phyloP scores from a whole-genome alignment of 495 filamentous ascomycete genomes.

The Chaetomium tenue region DNA sequence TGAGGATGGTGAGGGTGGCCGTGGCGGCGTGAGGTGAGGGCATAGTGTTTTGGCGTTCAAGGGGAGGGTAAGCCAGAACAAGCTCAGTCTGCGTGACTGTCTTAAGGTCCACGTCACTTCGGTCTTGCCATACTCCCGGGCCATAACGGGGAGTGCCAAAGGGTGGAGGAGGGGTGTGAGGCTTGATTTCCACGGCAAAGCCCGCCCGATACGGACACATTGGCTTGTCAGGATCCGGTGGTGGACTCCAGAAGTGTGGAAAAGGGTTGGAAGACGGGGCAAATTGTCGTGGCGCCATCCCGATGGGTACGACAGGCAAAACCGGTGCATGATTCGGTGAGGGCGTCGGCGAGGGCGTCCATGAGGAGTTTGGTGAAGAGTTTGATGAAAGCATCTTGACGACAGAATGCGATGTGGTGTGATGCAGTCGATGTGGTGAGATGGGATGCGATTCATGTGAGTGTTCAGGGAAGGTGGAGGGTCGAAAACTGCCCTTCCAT shows the following conservation, averaged over 20 bases:
- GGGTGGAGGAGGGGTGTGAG: slow-evolving; percentile 11
- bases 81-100: slow-evolving; percentile 8
- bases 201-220: slow-evolving; percentile 13
- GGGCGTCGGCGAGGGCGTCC: too few relatives aligned
- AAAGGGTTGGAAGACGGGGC: too few relatives aligned
- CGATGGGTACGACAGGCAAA: too few relatives aligned
- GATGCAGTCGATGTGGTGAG: too few relatives aligned
- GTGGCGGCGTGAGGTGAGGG: not conserved
- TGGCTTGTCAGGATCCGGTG: slow-evolving; percentile 14
- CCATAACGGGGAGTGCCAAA: slow-evolving; percentile 12
- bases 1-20: slow-evolving; percentile 3
- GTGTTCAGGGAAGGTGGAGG: too few relatives aligned
- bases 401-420: too few relatives aligned
- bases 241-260: slow-evolving; percentile 4
- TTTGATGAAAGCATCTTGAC: too few relatives aligned
- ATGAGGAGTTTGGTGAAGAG: too few relatives aligned
- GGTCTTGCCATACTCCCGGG: slow-evolving; percentile 7
- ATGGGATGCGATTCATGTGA: too few relatives aligned
- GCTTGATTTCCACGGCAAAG: slow-evolving; percentile 17
- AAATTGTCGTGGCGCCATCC: too few relatives aligned
- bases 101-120: slow-evolving; percentile 4
- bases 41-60: not conserved
- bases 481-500: too few relatives aligned
- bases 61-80: slow-evolving; percentile 11
- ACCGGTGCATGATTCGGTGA: too few relatives aligned